Evolutionary conservation across 768 basidiomycete species (phyloP).

Genomic region (Amanita jacksonii): DNA sequence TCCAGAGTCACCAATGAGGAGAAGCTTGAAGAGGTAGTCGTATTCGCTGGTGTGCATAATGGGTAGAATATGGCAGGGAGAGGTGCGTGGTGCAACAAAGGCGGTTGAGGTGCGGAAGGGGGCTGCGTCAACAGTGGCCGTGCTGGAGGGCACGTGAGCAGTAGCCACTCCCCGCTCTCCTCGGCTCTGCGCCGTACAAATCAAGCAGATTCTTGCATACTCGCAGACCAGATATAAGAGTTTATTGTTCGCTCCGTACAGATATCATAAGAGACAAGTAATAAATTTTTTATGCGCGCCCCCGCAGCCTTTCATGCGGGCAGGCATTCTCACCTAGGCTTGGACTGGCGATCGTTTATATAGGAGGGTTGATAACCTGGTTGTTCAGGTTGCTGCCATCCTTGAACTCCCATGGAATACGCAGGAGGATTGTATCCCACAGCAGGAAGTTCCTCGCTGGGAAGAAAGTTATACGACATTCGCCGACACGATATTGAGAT

Average conservation of each 20-base stretch:
- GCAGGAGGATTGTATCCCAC: conserved; percentile 24
- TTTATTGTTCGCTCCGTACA: no score
- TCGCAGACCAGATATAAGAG: no score
- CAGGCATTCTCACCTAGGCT: neutral
- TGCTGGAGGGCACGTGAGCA: conserved; percentile 4
- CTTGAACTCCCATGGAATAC: conserved; percentile 16
- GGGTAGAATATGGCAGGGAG: conserved; percentile 18
- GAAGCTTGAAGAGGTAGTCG: conserved; percentile 94
- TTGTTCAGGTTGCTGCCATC: conserved; percentile 22
- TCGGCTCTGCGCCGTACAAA: no score
- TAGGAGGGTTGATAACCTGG: conserved; percentile 34
- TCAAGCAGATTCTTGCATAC: no score
- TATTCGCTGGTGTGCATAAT: conserved; percentile 95
- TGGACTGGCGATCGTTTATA: neutral
- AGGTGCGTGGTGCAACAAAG: conserved; percentile 19
- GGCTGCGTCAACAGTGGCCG: conserved; percentile 24
- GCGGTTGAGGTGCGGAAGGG: conserved; percentile 22
- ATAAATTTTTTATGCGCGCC: no score
- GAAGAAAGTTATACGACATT: neutral
- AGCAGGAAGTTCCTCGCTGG: conserved; percentile 19
- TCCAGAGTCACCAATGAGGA: conserved; percentile 92
- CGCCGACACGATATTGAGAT: neutral
- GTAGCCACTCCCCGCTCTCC: no score
- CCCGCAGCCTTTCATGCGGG: no score
- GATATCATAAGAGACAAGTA: no score